Base-by-base conservation (phyloP, 768 basidiomycete genomes). In the Floccularia luteovirens region DNA sequence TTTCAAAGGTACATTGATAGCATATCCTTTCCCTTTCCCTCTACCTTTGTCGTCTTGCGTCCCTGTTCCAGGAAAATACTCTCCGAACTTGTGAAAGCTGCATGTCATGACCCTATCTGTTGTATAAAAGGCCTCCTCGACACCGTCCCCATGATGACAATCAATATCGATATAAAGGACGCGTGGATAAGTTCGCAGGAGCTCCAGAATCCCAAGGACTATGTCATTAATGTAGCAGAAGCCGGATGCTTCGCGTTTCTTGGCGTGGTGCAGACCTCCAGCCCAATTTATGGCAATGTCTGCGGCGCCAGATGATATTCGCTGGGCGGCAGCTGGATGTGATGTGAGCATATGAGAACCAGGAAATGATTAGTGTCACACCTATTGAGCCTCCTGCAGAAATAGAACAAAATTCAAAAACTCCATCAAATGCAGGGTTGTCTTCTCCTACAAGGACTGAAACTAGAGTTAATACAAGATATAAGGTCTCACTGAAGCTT, bases 151-250 rank as follows among this genome's bases (percentile, higher is more conserved):
- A 58, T 99, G 96, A 57, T 98, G 96, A 37, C 91, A 91, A 60
- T 98, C 96, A 43, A 98, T 92, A 62, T 99, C 94, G 60, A 99
- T 84, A 57, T 99, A 98, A 22, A 99, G 66, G 12, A 99, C 94
- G 39, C 96, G 82, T 2, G 88, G 72, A 53, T 79, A 79, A 41
- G 69, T 77, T 48, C 92, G 77, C n/a, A 94, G 67, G 5, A 99
- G 79, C 59, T 96, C 94, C 35, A 99, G 73, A 27, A 96, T 94
- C 31, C 81, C 85, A 19, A 98, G 80, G 1, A 96, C 92, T 56
- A 97, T 99, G 60, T 93, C 89, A 60, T 99, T 99, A 63, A 98
- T 83, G 68, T 98, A 99, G 70, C 96, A 99, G 63, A 99, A 99
- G 11, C 96, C 96, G 5, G 87, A 89, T 0, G 94, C 96, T 64